These are phyloP conservation scores for Colletotrichum aenigma DNA, from an alignment of 2,329 filamentous ascomycete genomes.

Conservation along the genomic window DNA sequence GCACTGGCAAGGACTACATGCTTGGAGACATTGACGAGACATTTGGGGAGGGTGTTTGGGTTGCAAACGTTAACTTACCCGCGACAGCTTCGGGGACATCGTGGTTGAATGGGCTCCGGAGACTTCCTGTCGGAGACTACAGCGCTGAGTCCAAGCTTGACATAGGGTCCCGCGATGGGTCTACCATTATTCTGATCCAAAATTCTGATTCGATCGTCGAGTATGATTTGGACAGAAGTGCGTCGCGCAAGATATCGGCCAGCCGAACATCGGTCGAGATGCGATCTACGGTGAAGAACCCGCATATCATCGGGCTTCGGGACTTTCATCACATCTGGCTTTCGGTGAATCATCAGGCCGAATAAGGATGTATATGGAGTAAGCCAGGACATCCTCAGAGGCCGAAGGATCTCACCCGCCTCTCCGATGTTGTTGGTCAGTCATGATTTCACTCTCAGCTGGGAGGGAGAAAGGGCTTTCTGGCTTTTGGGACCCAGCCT, in stretches of 20 bases:
- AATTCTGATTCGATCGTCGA: neutral
- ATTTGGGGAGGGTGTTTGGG: neutral
- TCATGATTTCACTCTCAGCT: neutral
- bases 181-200: neutral
- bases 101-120: neutral
- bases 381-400: neutral
- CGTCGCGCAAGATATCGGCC: neutral
- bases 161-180: neutral
- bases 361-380: neutral
- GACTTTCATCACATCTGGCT: neutral
- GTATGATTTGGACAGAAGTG: neutral
- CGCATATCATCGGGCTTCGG: neutral
- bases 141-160: neutral
- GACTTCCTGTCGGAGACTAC: rapidly evolving
- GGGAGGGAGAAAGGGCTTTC: neutral
- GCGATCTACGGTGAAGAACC: neutral
- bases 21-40: neutral
- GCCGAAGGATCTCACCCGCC: neutral
- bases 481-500: neutral
- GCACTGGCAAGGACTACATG: neutral
- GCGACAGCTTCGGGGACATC: rapidly evolving
- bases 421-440: neutral
- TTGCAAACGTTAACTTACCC: rapidly evolving
- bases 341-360: neutral
- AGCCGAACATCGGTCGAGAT: neutral